Evolutionary conservation across 495 filamentous ascomycete species (phyloP), one percentile per base, ranked within the genome.

Genomic region (Venustampulla echinocandica): DNA sequence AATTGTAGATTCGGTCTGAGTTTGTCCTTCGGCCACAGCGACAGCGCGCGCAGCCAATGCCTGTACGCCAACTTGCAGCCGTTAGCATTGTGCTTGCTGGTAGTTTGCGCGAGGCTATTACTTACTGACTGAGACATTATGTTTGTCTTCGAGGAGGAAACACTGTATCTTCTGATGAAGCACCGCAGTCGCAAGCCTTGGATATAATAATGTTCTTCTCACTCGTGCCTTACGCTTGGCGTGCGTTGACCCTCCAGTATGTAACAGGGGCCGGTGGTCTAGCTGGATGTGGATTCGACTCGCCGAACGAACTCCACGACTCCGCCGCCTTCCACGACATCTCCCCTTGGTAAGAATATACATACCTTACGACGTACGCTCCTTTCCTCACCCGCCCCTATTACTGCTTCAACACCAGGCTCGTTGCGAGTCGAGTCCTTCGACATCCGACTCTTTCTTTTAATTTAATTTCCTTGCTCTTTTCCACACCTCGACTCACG

Each of bases 1-100:
- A 95, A 77, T 47, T 85, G 81, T 57, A 82, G 71, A 42, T 81
- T 76, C 9, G 89, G 89, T 1, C 89, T 86, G 44, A 95, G 76
- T 33, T 64, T 58, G 60, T 93, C 86, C 49, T 71, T 69, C 38
- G 89, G 89, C 88, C 88, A 95, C 55, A 76, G 79, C 53, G 73
- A 67, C 44, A 93, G 67, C 49, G 83, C 80, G 65, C 74, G 79
- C 46, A 79, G 69, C 69, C 79, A 79, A 59, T 70, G 77, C 61
- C 64, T 71, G 56, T 61, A 69, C 56, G 57, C 64, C 50, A 69
- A 58, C 61, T 70, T 25, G 34, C 3, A 13, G 19, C 20, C 44
- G 13, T 47, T 39, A 47, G 38, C 15, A 25, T 36, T 30, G 19
- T 5, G 30, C 41, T 13, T 18, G 15, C 6, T 10, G 18, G 27